A percentile compares a stretch with the other conserved stretches of the same genome.
phyloP scores from a whole-genome alignment of 768 basidiomycete genomes.

The Psilocybe cyanescens region DNA sequence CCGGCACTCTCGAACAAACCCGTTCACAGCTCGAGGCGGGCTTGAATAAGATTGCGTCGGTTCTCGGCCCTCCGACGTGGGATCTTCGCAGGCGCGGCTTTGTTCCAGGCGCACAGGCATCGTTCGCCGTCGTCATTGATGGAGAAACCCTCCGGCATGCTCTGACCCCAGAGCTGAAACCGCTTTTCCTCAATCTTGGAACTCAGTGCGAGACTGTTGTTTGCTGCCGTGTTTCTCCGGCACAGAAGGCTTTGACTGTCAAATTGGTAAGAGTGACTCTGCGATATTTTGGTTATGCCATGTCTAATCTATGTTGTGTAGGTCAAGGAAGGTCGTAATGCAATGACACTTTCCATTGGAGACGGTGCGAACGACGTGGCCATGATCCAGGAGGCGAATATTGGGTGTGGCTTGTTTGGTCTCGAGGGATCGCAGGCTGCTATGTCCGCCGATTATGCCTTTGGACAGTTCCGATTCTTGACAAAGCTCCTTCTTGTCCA shows the following conservation, averaged over 20 bases:
- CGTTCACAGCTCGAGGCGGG: slow-evolving; percentile 90
- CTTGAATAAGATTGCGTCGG: slow-evolving; percentile 91
- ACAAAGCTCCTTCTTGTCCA: slow-evolving; percentile 92
- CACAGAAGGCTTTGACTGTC: slow-evolving; percentile 97
- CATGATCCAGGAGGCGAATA: slow-evolving; percentile 99
- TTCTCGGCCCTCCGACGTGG: slow-evolving; percentile 75
- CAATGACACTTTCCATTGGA: slow-evolving; percentile 96
- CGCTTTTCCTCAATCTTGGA: slow-evolving; percentile 86
- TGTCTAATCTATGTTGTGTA: slow-evolving; percentile 28
- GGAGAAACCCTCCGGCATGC: slow-evolving; percentile 91
- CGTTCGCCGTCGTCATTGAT: slow-evolving; percentile 95
- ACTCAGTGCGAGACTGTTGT: slow-evolving; percentile 98
- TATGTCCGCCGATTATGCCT: slow-evolving; percentile 98
- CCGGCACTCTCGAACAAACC: slow-evolving; percentile 74
- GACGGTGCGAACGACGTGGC: slow-evolving; percentile 99
- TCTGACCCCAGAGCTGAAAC: slow-evolving; percentile 75
- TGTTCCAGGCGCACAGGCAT: slow-evolving; percentile 62
- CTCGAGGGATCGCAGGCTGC: slow-evolving; percentile 97
- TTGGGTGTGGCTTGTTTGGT: slow-evolving; percentile 92
- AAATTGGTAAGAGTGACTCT: slow-evolving; percentile 64
- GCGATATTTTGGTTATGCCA: slow-evolving; percentile 2
- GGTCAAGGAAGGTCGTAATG: slow-evolving; percentile 95
- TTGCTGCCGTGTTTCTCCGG: slow-evolving; percentile 96
- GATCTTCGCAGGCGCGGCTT: slow-evolving; percentile 69
- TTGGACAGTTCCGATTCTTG: slow-evolving; percentile 95